Percentiles rank a stretch among this genome's conserved stretches.
These are phyloP conservation scores for Nigrograna mackinnonii DNA, from an alignment of 2,329 filamentous ascomycete genomes.

Conservation along the genomic window DNA sequence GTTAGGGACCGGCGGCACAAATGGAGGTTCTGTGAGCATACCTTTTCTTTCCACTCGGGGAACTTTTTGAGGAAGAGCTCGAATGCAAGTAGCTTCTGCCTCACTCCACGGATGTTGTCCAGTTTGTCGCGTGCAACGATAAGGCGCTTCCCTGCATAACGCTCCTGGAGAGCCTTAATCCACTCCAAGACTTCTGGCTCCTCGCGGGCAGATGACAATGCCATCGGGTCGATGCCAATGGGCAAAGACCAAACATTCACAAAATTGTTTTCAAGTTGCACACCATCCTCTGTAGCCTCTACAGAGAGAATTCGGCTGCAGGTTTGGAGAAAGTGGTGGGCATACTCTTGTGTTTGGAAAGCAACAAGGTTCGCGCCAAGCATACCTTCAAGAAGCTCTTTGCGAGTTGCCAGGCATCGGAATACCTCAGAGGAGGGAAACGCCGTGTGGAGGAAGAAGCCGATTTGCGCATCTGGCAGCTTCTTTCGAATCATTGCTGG, in stretches of 20 bases:
- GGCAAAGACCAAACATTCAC: constrained; percentile 84
- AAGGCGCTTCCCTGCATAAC: constrained; percentile 85
- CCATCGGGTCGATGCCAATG: constrained; percentile 88
- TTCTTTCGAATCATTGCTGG: constrained; percentile 88
- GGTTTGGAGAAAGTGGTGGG: constrained; percentile 91
- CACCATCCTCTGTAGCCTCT: constrained; percentile 83
- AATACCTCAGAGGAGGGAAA: constrained; percentile 98
- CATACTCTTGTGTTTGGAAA: constrained; percentile 93
- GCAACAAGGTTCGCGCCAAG: constrained; percentile 90
- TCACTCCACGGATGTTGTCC: constrained; percentile 87
- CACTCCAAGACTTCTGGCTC: constrained; percentile 76
- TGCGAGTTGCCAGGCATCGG: constrained; percentile 84
- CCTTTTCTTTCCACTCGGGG: constrained; percentile 81
- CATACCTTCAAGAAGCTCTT: constrained; percentile 87
- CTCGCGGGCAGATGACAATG: constrained; percentile 70
- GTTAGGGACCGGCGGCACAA: constrained; percentile 4
- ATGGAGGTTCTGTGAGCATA: constrained; percentile 22
- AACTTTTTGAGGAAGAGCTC: constrained; percentile 95
- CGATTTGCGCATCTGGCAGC: constrained; percentile 90
- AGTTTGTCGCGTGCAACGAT: constrained; percentile 95
- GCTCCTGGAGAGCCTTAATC: constrained; percentile 78
- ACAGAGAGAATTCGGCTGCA: constrained; percentile 90
- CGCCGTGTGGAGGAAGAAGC: constrained; percentile 92
- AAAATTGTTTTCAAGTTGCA: constrained; percentile 91
- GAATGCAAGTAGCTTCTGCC: constrained; percentile 89